A percentile compares a stretch with the other conserved stretches of the same genome.
Conservation (phyloP, 2,329 filamentous ascomycete species). For the Colletotrichum somersetense region DNA sequence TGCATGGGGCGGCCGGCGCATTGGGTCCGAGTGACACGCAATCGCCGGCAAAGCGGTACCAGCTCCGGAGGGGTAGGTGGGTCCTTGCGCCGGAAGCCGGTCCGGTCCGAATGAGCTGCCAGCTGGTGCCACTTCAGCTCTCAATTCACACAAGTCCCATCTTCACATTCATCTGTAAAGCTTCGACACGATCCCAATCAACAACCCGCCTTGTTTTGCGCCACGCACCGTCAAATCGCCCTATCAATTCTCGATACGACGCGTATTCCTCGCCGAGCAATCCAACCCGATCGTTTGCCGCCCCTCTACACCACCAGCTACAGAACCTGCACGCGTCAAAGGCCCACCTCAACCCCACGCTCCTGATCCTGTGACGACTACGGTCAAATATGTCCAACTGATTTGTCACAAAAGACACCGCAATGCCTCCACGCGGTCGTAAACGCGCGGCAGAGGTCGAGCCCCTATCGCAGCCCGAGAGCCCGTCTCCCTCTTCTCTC, state of each 20-base stretch:
- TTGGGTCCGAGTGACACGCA: background rate
- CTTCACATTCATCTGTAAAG: background rate
- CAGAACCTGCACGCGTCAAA: background rate
- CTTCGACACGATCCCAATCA: background rate
- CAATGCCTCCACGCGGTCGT: conserved; percentile 30
- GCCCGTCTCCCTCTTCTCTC: conserved; percentile 1
- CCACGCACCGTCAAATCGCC: background rate
- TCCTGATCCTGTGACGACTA: background rate
- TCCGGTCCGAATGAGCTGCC: background rate
- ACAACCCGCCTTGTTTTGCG: background rate
- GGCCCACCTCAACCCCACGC: background rate
- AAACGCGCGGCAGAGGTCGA: conserved; percentile 26
- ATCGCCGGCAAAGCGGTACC: background rate
- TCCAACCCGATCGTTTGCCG: background rate
- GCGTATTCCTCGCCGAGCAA: background rate
- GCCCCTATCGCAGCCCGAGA: background rate
- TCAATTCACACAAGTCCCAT: background rate
- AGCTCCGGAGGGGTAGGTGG: conserved; percentile 16
- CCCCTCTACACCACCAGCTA: background rate
- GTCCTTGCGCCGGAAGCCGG: background rate
- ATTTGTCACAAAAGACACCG: background rate
- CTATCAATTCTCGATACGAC: background rate
- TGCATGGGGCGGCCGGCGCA: background rate
- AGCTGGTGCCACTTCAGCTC: conserved; percentile 3
- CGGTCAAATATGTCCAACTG: background rate